phyloP scores from a whole-genome alignment of 2,329 filamentous ascomycete species.

The Nakataea oryzae region DNA sequence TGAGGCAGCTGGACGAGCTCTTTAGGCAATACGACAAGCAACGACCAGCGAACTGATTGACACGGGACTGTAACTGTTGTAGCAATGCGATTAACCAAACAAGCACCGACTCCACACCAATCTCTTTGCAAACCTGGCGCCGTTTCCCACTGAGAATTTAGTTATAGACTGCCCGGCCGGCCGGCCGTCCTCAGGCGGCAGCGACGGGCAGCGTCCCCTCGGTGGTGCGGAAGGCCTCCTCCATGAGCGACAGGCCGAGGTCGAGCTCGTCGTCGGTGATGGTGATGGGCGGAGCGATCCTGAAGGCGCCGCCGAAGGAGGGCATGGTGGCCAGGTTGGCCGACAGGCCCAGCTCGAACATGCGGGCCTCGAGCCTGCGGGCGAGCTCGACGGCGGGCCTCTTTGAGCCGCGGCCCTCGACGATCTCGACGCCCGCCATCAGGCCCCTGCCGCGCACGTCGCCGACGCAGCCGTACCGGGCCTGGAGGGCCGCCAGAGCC shows the following conservation, averaged over 20 bases:
- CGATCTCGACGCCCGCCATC: conserved; percentile 48
- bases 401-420: conserved; percentile 33
- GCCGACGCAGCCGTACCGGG: conserved; percentile 49
- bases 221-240: conserved; percentile 35
- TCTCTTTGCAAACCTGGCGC: background rate
- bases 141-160: too few relatives aligned
- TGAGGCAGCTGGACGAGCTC: conserved; percentile 2
- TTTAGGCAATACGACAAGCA: background rate
- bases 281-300: conserved; percentile 50
- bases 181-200: too few relatives aligned
- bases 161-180: too few relatives aligned
- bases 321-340: conserved; percentile 44
- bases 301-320: conserved; percentile 45
- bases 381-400: conserved; percentile 35
- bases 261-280: conserved; percentile 38
- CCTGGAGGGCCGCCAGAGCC: conserved; percentile 33
- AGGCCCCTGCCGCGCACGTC: conserved; percentile 49
- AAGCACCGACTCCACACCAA: background rate
- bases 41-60: background rate
- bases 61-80: background rate
- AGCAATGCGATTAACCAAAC: background rate
- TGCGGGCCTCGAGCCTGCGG: conserved; percentile 20
- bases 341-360: conserved; percentile 37
- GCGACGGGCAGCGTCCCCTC: background rate
- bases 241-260: conserved; percentile 42